Evolutionary conservation across 768 basidiomycete genomes (phyloP), one percentile per base, ranked within the genome.

Genomic region (Royoungia palumana): DNA sequence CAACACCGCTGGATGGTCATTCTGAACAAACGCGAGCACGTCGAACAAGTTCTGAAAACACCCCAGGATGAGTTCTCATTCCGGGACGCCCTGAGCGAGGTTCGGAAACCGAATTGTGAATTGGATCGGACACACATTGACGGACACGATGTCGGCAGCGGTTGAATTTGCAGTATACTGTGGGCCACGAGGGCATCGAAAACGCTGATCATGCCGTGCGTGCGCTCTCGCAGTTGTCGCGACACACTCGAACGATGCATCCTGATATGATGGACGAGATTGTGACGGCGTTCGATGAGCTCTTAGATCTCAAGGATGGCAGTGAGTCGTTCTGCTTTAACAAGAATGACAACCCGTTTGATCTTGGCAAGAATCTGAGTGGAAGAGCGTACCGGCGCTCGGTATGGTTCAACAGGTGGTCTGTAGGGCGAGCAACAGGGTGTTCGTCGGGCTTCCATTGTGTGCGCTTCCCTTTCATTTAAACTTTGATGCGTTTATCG

Each of bases 371-470:
- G 12, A 17, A 1, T 11, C n/a, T 75, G 75, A 72, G 19, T 78
- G 77, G 78, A 58, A 57, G 8, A 51, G 55, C 3, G 41, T 75
- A 20, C 57, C 61, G 0, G 65, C 58, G 4, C 21, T 68, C 11
- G 58, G 61, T 6, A 61, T 49, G 0, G 54, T 69, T 9, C 66
- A 59, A 48, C 50, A 65, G 24, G 57, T 80, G 14, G 58, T 80
- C 4, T 66, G 68, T 14, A 69, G 74, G 20, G 62, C 68, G 2
- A 73, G 65, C 41, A 77, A 75, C 48, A 70, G 80, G 10, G 44
- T 72, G 2, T 76, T 80, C 46, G 71, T 80, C n/a, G 80, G 79
- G 0, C 60, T 70, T 35, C 75, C 76, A 2, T 30, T 75, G 5
- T 80, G 78, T 76, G 43, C 16, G 54, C 10, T 21, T 35, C 10